These are phyloP conservation scores for Centrapalus pauciflorus DNA, from an alignment of 129 eudicot genomes.

Conservation along the genomic window DNA sequence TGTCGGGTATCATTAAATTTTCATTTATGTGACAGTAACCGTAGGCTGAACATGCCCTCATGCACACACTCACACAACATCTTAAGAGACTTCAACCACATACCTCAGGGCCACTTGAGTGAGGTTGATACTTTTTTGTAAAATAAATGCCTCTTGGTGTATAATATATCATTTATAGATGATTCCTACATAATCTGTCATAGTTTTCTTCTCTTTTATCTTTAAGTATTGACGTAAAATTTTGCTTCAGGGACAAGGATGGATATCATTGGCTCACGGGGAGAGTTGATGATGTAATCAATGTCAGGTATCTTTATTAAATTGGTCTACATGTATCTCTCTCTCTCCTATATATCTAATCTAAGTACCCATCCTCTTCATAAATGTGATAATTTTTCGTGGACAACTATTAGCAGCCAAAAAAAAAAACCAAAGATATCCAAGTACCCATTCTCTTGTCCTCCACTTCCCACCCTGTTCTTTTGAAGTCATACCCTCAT, in stretches of 20 bases:
- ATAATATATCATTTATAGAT: background rate
- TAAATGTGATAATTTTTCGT: background rate
- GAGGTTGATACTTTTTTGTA: background rate
- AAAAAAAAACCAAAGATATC: too few species aligned
- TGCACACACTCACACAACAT: background rate
- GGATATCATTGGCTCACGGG: conserved; percentile 97
- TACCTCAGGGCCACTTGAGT: background rate
- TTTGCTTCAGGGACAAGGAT: conserved; percentile 70
- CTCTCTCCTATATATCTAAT: background rate
- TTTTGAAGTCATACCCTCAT: background rate
- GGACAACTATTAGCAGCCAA: background rate
- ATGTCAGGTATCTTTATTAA: conserved; percentile 60
- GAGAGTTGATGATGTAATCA: conserved; percentile 92
- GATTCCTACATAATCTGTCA: background rate
- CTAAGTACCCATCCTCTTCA: background rate
- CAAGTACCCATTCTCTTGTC: background rate
- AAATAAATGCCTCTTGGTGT: background rate
- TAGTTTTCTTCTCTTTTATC: background rate
- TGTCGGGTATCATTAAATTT: conserved; percentile 2
- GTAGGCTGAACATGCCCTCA: background rate
- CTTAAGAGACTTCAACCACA: background rate
- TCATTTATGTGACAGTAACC: background rate
- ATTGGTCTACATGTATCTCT: background rate
- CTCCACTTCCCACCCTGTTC: background rate
- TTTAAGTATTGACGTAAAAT: background rate